phyloP scores from a whole-genome alignment of 441 rosid species.

The Manihot esculenta region DNA sequence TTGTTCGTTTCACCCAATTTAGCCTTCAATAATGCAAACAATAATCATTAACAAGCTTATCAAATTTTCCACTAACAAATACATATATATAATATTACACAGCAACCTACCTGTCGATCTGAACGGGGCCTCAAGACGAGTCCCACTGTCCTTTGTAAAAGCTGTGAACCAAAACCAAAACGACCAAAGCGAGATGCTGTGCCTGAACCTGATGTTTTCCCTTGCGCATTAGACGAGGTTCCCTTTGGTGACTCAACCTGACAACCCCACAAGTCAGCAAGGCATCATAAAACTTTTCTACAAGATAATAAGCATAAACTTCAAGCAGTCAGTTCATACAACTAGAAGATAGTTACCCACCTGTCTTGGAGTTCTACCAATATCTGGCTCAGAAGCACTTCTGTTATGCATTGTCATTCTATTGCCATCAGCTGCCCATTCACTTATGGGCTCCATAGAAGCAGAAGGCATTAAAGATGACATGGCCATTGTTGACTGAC shows the following conservation, averaged over 20 bases:
- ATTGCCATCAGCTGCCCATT: conserved; percentile 58
- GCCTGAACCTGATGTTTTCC: conserved; percentile 52
- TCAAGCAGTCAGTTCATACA: conserved; percentile 12
- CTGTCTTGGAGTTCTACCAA: conserved; percentile 92
- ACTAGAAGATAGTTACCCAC: conserved; percentile 34
- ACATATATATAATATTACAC: conserved; percentile 1
- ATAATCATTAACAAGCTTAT: not conserved
- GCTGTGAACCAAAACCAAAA: conserved; percentile 77
- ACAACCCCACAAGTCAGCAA: conserved; percentile 23
- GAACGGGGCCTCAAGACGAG: conserved; percentile 72
- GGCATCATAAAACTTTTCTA: conserved; percentile 14
- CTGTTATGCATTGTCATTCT: conserved; percentile 67
- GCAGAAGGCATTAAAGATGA: conserved; percentile 77
- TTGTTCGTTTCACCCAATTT: conserved; percentile 86
- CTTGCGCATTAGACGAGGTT: conserved; percentile 46
- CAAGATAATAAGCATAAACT: conserved; percentile 8
- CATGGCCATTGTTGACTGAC: conserved; percentile 89
- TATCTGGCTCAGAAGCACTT: conserved; percentile 96
- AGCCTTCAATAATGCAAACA: conserved; percentile 54
- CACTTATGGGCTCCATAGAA: conserved; percentile 81
- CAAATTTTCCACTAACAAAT: conserved; percentile 1
- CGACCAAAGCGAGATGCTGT: conserved; percentile 73
- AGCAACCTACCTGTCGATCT: conserved; percentile 63
- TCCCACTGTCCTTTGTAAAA: conserved; percentile 85
- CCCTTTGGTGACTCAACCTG: conserved; percentile 62